These are phyloP conservation scores for Paxillus involutus DNA, from an alignment of 768 basidiomycete species.

Conservation along the genomic window DNA sequence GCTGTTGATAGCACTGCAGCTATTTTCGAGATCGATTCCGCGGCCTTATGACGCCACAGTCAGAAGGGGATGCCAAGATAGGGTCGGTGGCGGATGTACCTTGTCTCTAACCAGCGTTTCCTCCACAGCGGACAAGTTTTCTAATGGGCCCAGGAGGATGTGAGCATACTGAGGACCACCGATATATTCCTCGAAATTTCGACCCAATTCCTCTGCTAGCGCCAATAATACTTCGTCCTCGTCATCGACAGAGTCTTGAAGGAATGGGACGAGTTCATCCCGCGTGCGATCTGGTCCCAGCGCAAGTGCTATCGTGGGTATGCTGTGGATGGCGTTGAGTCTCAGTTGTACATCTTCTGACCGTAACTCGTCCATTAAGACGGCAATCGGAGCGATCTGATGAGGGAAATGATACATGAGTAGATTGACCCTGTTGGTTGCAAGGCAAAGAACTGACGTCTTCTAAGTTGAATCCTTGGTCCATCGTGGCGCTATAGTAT, in stretches of 20 bases:
- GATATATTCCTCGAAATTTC: slow-evolving; percentile 90
- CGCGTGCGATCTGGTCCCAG: slow-evolving; percentile 93
- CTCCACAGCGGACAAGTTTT: slow-evolving; percentile 94
- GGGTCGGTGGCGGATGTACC: slow-evolving; percentile 44
- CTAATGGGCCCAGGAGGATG: slow-evolving; percentile 85
- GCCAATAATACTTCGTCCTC: slow-evolving; percentile 98
- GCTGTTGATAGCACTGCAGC: slow-evolving; percentile 70
- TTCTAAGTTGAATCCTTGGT: slow-evolving; percentile 62
- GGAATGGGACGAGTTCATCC: slow-evolving; percentile 93
- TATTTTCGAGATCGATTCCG: slow-evolving; percentile 93
- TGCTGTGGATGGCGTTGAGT: slow-evolving; percentile 93
- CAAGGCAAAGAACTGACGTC: slow-evolving; percentile 49
- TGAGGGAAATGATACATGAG: slow-evolving; percentile 17
- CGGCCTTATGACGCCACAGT: slow-evolving; percentile 57
- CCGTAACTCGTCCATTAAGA: slow-evolving; percentile 96
- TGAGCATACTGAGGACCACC: slow-evolving; percentile 89
- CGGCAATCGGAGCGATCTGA: slow-evolving; percentile 91
- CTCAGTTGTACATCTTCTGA: slow-evolving; percentile 97
- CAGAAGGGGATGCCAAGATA: neutral
- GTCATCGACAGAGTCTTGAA: slow-evolving; percentile 98
- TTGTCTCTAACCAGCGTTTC: slow-evolving; percentile 98
- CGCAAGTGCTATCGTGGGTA: slow-evolving; percentile 97
- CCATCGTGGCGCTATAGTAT: slow-evolving; percentile 47
- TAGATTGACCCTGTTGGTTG: slow-evolving; percentile 8
- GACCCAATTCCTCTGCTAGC: slow-evolving; percentile 92